Evolutionary conservation across 495 filamentous ascomycete genomes (phyloP), one percentile per base, ranked within the genome.

Genomic region (Tricharina praecox): DNA sequence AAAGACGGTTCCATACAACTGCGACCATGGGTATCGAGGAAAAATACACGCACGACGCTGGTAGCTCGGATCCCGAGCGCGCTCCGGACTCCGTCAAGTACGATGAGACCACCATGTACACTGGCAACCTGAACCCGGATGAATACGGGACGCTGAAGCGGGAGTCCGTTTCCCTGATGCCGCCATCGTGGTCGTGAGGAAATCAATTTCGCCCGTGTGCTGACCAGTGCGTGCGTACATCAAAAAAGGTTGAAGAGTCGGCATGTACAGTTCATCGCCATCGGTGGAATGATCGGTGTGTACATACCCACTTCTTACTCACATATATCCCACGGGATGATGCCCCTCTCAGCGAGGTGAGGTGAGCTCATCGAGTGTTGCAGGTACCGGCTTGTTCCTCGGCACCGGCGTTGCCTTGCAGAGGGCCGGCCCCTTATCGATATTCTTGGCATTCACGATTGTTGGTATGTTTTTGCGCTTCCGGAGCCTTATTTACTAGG

Each of bases 251-350:
- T 33, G 7, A 46, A 33, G 24, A 35, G 43, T 34, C 11, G 26
- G 10, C 25, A 46, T 46, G 43, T 46, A 20, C 76, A 81, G 59
- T 79, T 82, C 64, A 72, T 82, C 55, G 78, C 77, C 7, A 71
- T 81, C 40, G 77, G 77, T 30, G 75, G 75, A 45, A 75, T 73
- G 38, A 79, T 81, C 50, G 43, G 40, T 43, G n/a, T n/a, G n/a
- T n/a, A n/a, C n/a, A n/a, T n/a, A n/a, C n/a, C n/a, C n/a, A n/a
- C n/a, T n/a, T n/a, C n/a, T n/a, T n/a, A n/a, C n/a, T n/a, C n/a
- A n/a, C n/a, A n/a, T n/a, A n/a, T n/a, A n/a, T n/a, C n/a, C n/a
- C n/a, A n/a, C n/a, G n/a, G n/a, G n/a, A 43, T 26, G 11, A 2
- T 13, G 20, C 5, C 11, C 18, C 20, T 4, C 24, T 18, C 13